phyloP scores from a whole-genome alignment of 148 eudicot species.

The Camellia lanceoleosa region DNA sequence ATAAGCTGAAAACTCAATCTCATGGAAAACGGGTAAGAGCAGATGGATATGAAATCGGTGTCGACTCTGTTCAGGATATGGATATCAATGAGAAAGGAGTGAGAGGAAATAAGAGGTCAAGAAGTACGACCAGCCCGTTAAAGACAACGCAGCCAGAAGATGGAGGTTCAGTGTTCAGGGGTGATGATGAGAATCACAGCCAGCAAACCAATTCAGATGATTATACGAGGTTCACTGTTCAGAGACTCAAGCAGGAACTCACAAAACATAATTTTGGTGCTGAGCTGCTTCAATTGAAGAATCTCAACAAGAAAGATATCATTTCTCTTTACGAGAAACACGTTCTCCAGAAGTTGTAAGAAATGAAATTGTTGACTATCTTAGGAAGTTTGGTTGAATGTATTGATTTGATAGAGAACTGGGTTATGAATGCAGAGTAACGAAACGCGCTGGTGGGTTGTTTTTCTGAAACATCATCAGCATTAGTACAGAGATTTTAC shows the following conservation, averaged over 20 bases:
- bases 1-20: conserved; percentile 63
- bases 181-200: conserved; percentile 58
- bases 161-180: conserved; percentile 58
- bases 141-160: conserved; percentile 47
- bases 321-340: conserved; percentile 76
- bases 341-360: conserved; percentile 54
- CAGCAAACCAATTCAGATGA: conserved; percentile 56
- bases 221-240: conserved; percentile 66
- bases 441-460: no score
- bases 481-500: no score
- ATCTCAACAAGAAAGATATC: conserved; percentile 70
- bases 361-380: not conserved
- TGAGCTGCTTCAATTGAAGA: conserved; percentile 73
- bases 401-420: no score
- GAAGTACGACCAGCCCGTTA: conserved; percentile 53
- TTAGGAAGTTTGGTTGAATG: no score
- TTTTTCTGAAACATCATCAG: no score
- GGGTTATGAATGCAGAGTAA: no score
- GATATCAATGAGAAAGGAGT: conserved; percentile 37
- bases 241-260: conserved; percentile 73
- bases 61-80: conserved; percentile 53
- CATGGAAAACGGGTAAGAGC: conserved; percentile 73
- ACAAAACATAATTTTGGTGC: conserved; percentile 75
- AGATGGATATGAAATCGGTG: conserved; percentile 66
- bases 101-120: conserved; percentile 62